These are phyloP conservation scores for Incumbomyces lentus DNA, from an alignment of 2,329 filamentous ascomycete species.

Conservation along the genomic window DNA sequence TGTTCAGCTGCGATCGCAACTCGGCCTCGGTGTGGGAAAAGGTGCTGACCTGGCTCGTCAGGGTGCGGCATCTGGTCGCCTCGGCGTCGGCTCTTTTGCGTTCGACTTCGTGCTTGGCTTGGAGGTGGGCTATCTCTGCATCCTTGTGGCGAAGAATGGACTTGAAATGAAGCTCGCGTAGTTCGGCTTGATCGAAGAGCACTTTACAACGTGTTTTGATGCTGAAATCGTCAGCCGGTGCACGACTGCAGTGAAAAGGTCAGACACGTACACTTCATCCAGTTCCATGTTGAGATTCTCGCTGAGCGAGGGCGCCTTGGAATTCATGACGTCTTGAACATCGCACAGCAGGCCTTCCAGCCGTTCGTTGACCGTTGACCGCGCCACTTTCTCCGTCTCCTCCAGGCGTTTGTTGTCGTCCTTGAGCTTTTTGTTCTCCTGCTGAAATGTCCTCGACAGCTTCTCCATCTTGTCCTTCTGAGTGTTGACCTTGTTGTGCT, in stretches of 20 bases:
- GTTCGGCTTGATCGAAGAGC: slow-evolving; percentile 91
- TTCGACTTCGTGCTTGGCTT: slow-evolving; percentile 79
- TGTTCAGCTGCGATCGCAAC: slow-evolving; percentile 86
- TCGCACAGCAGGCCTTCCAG: slow-evolving; percentile 71
- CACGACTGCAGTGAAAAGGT: slow-evolving; percentile 1
- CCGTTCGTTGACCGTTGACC: slow-evolving; percentile 73
- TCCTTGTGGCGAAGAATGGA: slow-evolving; percentile 88
- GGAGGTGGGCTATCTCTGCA: slow-evolving; percentile 84
- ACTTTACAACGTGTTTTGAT: slow-evolving; percentile 80
- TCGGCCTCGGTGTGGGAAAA: slow-evolving; percentile 95
- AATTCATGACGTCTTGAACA: slow-evolving; percentile 77
- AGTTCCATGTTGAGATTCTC: slow-evolving; percentile 75
- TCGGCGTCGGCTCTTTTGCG: slow-evolving; percentile 81
- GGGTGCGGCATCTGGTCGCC: slow-evolving; percentile 64
- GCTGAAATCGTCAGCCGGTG: slow-evolving; percentile 25
- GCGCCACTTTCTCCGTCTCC: slow-evolving; percentile 72
- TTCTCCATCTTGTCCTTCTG: slow-evolving; percentile 97
- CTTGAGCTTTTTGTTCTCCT: slow-evolving; percentile 98
- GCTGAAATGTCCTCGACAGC: slow-evolving; percentile 82
- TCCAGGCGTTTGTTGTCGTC: slow-evolving; percentile 89
- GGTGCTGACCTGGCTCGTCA: slow-evolving; percentile 85
- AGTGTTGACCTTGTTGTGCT: slow-evolving; percentile 78
- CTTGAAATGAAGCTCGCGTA: slow-evolving; percentile 89
- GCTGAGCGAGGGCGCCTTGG: slow-evolving; percentile 72
- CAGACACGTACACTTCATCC: slow-evolving; percentile 65